Evolutionary conservation across 768 basidiomycete genomes (phyloP).

Genomic region (Boletellus ananas): DNA sequence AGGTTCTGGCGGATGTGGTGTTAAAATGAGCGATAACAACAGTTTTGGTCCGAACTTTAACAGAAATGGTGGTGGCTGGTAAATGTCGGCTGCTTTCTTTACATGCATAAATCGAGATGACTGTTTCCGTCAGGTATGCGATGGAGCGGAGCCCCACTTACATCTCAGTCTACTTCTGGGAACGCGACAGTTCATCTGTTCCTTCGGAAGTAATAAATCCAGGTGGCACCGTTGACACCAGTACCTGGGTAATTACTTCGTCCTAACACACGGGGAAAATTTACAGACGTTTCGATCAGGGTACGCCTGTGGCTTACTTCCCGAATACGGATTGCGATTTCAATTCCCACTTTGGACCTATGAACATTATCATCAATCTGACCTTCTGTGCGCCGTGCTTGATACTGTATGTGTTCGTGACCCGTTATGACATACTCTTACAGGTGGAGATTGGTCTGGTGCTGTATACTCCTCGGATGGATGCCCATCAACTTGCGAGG

Average conservation of each 20-base stretch:
- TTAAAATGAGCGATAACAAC: slow-evolving; percentile 19
- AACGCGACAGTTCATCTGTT: slow-evolving; percentile 32
- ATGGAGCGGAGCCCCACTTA: slow-evolving; percentile 26
- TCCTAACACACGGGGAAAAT: not conserved
- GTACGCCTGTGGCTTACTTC: slow-evolving; percentile 15
- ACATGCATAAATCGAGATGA: not conserved
- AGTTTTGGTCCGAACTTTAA: slow-evolving; percentile 38
- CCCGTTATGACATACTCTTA: not conserved
- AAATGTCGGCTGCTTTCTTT: no score
- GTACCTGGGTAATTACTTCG: slow-evolving; percentile 28
- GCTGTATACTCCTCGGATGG: slow-evolving; percentile 12
- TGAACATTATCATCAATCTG: slow-evolving; percentile 22
- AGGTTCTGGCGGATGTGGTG: slow-evolving; percentile 31
- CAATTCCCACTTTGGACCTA: slow-evolving; percentile 10
- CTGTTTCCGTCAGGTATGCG: slow-evolving; percentile 31
- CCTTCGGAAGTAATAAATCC: slow-evolving; percentile 32
- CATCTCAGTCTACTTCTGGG: slow-evolving; percentile 41
- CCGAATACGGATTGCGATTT: slow-evolving; percentile 13
- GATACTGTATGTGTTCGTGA: not conserved
- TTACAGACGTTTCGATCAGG: slow-evolving; percentile 2
- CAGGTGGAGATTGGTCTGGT: slow-evolving; percentile 32
- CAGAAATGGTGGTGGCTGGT: slow-evolving; percentile 36
- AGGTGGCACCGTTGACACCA: slow-evolving; percentile 16
- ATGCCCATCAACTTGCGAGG: slow-evolving; percentile 28
- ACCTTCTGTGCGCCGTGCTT: slow-evolving; percentile 13